A percentile compares a stretch with the other conserved stretches of the same genome.
These are phyloP conservation scores for Penicillium sp. DNA, from an alignment of 2,329 filamentous ascomycete genomes.

Conservation along the genomic window DNA sequence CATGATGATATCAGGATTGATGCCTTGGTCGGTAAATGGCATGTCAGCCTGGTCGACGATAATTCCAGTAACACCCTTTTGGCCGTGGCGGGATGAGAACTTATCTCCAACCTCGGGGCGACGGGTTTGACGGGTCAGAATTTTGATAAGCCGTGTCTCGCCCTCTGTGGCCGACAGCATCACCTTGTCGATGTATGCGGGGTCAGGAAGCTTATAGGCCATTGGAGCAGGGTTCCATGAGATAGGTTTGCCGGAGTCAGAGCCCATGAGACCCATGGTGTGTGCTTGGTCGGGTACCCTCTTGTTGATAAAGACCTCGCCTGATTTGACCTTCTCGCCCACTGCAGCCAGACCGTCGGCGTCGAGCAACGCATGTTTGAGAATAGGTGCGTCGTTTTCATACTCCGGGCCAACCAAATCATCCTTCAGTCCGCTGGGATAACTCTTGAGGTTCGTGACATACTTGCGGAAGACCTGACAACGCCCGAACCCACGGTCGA, in stretches of 20 bases:
- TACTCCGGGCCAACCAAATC: slow-evolving; percentile 66
- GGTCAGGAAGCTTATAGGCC: slow-evolving; percentile 82
- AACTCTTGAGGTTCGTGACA: slow-evolving; percentile 81
- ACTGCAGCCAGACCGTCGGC: slow-evolving; percentile 88
- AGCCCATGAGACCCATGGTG: slow-evolving; percentile 65
- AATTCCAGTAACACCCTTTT: slow-evolving; percentile 96
- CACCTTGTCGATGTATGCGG: slow-evolving; percentile 92
- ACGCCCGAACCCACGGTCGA: slow-evolving; percentile 91
- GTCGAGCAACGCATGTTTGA: slow-evolving; percentile 75
- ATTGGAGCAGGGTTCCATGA: slow-evolving; percentile 47
- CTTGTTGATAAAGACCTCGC: slow-evolving; percentile 91
- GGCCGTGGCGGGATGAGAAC: slow-evolving; percentile 96
- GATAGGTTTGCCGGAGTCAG: slow-evolving; percentile 59
- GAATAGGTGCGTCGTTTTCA: slow-evolving; percentile 63
- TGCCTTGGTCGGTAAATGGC: slow-evolving; percentile 88
- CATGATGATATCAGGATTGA: slow-evolving; percentile 99
- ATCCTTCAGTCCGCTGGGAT: slow-evolving; percentile 76
- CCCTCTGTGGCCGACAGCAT: slow-evolving; percentile 89
- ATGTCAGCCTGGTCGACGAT: slow-evolving; percentile 97
- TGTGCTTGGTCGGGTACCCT: slow-evolving; percentile 78
- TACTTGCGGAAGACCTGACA: slow-evolving; percentile 99
- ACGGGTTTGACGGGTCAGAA: slow-evolving; percentile 93
- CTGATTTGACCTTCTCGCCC: slow-evolving; percentile 75
- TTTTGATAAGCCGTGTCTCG: slow-evolving; percentile 85
- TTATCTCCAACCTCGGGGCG: slow-evolving; percentile 96